These are phyloP conservation scores for Entomortierella lignicola DNA, from an alignment of 192 early-diverging fungal species.

Conservation along the genomic window DNA sequence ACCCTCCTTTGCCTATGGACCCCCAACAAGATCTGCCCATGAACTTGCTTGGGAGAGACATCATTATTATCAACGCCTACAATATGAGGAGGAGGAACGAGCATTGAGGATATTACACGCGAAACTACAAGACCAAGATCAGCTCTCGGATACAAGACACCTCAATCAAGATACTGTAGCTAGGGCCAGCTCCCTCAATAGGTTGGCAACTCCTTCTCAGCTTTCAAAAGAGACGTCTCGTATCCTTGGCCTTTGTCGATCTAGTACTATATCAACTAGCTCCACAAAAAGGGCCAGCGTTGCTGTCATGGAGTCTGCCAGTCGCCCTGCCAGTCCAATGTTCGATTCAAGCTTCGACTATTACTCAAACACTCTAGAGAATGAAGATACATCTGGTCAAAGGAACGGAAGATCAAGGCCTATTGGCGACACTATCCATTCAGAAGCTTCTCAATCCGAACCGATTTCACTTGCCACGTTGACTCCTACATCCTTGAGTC, in stretches of 20 bases:
- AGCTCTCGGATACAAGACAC: background rate
- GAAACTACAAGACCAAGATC: background rate
- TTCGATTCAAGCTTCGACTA: background rate
- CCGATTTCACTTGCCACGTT: background rate
- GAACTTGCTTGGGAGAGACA: constrained; percentile 50
- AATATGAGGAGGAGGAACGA: constrained; percentile 20
- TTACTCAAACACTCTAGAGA: no score
- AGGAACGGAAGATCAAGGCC: no score
- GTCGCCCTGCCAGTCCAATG: background rate
- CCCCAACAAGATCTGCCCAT: constrained; percentile 10
- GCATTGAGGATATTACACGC: background rate
- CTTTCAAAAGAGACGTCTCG: constrained; percentile 35
- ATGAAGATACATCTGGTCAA: no score
- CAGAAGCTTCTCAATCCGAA: no score
- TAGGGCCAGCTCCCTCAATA: constrained; percentile 36
- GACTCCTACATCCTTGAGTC: background rate
- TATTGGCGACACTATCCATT: no score
- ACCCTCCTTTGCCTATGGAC: background rate
- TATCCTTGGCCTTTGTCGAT: constrained; percentile 33
- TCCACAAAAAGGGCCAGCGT: constrained; percentile 1
- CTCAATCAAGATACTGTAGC: constrained; percentile 9
- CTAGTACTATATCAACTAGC: constrained; percentile 10
- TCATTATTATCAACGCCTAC: constrained; percentile 34
- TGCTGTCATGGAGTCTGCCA: constrained; percentile 7
- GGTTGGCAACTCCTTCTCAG: constrained; percentile 16